phyloP scores from a whole-genome alignment of 176 grass and related monocot species.

The Microstegium vimineum region DNA sequence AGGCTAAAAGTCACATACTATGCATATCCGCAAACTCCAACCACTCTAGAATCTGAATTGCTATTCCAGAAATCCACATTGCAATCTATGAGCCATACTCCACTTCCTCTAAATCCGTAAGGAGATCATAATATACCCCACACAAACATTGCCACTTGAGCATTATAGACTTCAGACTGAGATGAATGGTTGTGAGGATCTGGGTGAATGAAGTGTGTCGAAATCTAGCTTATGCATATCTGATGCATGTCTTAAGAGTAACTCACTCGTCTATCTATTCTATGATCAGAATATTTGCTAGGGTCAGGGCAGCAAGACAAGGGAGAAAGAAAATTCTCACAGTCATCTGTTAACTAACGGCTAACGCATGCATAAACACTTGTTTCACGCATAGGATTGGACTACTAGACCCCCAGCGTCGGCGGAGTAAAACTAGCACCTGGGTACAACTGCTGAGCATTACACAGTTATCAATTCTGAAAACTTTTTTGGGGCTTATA shows the following conservation, averaged over 20 bases:
- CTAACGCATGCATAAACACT: not conserved
- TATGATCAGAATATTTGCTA: not conserved
- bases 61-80: not conserved
- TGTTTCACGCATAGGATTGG: not conserved
- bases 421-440: not conserved
- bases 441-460: not conserved
- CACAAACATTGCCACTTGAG: not conserved
- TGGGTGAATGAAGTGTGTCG: not conserved
- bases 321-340: not conserved
- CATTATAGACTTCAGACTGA: not conserved
- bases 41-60: not conserved
- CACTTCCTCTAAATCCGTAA: not conserved
- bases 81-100: not conserved
- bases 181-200: not conserved
- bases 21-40: not conserved
- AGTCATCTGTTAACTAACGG: not conserved
- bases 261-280: not conserved
- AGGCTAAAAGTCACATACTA: not conserved
- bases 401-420: not conserved
- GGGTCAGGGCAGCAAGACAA: not conserved
- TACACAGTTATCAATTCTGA: not conserved
- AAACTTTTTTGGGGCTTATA: not conserved
- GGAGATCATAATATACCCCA: not conserved
- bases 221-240: not conserved
- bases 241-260: not conserved